A percentile compares a stretch with the other conserved stretches of the same genome.
These are phyloP conservation scores for Lepidium sativum DNA, from an alignment of 345 rosid species.

Conservation along the genomic window DNA sequence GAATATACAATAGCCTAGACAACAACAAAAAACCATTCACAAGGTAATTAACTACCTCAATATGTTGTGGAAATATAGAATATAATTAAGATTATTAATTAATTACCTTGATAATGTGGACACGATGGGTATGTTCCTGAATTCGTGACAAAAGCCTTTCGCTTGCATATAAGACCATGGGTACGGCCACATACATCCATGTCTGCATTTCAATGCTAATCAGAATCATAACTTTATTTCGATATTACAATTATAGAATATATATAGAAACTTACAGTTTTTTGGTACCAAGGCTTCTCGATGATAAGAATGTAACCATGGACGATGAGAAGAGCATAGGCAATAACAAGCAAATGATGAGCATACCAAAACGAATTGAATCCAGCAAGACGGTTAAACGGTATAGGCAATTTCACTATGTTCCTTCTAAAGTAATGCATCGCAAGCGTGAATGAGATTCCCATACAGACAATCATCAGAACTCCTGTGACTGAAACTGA, in stretches of 20 bases:
- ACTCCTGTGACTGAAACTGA: constrained; percentile 56
- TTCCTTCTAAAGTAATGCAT: constrained; percentile 52
- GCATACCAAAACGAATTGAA: constrained; percentile 96
- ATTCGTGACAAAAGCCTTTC: constrained; percentile 47
- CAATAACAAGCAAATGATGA: constrained; percentile 67
- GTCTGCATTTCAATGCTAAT: constrained; percentile 37
- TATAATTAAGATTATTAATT: background rate
- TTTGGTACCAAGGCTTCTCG: constrained; percentile 50
- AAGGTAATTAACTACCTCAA: constrained; percentile 34
- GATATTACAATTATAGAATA: no score
- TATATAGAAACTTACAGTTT: constrained; percentile 28
- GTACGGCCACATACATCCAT: constrained; percentile 70
- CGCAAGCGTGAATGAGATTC: constrained; percentile 54
- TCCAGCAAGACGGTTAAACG: constrained; percentile 59
- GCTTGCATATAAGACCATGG: constrained; percentile 43
- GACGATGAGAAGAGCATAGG: constrained; percentile 48
- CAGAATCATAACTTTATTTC: no score
- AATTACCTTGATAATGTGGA: constrained; percentile 60
- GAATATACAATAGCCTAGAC: constrained; percentile 69
- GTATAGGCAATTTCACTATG: constrained; percentile 53
- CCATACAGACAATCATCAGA: constrained; percentile 48
- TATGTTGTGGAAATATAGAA: background rate
- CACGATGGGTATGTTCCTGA: constrained; percentile 48
- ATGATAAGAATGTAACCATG: constrained; percentile 77
- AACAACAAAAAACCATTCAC: background rate